Conservation (phyloP, 306 rosid species). For the Prosopis cineraria region DNA sequence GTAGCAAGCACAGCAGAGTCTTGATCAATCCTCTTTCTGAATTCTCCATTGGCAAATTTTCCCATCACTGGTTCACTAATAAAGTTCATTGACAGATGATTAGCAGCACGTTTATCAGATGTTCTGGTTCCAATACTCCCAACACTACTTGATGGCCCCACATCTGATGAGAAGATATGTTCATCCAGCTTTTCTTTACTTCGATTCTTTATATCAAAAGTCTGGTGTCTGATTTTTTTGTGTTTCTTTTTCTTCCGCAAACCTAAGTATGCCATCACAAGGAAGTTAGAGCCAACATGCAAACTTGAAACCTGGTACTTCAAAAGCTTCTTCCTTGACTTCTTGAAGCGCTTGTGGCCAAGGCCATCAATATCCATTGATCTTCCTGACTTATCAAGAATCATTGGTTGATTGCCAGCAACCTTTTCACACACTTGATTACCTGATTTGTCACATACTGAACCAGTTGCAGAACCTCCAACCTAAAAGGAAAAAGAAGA, state of each 20-base stretch:
- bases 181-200: conserved; percentile 39
- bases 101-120: conserved; percentile 34
- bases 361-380: conserved; percentile 31
- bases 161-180: conserved; percentile 43
- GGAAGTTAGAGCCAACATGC: conserved; percentile 47
- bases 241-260: conserved; percentile 52
- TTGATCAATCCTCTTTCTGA: conserved; percentile 43
- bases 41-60: conserved; percentile 43
- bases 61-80: conserved; percentile 33
- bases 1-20: conserved; percentile 51
- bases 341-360: conserved; percentile 45
- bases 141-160: conserved; percentile 49
- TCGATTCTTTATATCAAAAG: conserved; percentile 30
- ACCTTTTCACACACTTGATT: conserved; percentile 41
- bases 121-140: conserved; percentile 44
- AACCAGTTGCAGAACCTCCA: conserved; percentile 40
- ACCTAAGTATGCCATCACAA: conserved; percentile 46
- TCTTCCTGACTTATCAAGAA: conserved; percentile 34
- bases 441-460: conserved; percentile 33
- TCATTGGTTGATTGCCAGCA: conserved; percentile 34
- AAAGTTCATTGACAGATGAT: conserved; percentile 25
- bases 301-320: conserved; percentile 49
- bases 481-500: conserved; percentile 41
- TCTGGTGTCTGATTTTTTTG: conserved; percentile 48
- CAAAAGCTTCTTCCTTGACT: conserved; percentile 51